phyloP scores from a whole-genome alignment of 202 grass and related monocot genomes.

The Setaria viridis region DNA sequence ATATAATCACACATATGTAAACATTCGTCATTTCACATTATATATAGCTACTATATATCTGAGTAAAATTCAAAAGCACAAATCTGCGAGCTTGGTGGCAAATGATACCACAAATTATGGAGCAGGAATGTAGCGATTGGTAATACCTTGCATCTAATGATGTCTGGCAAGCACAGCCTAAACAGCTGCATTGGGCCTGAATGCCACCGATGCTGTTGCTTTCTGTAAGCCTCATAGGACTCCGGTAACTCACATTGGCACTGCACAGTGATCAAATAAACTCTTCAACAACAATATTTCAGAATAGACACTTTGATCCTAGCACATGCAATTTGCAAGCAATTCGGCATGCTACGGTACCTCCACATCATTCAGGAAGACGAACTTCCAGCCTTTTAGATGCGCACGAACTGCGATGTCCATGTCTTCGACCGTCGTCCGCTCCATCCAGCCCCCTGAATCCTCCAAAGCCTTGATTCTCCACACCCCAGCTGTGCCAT shows the following conservation, averaged over 20 bases:
- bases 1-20: too few relatives aligned
- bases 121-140: background rate
- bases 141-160: conserved; percentile 73
- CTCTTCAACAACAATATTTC: background rate
- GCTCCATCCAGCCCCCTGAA: conserved; percentile 82
- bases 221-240: conserved; percentile 87
- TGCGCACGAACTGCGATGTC: conserved; percentile 82
- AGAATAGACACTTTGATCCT: background rate
- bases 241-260: conserved; percentile 89
- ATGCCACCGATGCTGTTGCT: conserved; percentile 90
- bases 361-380: conserved; percentile 90
- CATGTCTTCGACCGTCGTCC: conserved; percentile 93
- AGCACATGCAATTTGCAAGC: background rate
- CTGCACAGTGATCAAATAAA: conserved; percentile 37
- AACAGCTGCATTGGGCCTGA: conserved; percentile 93
- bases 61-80: background rate
- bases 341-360: conserved; percentile 31
- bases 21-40: background rate
- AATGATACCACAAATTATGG: background rate
- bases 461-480: conserved; percentile 74
- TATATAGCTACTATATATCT: background rate
- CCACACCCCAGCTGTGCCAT: conserved; percentile 87
- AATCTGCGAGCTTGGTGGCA: background rate
- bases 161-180: conserved; percentile 79
- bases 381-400: conserved; percentile 83